Conservation (phyloP, 768 basidiomycete genomes). For the Lactarius trivialis region DNA sequence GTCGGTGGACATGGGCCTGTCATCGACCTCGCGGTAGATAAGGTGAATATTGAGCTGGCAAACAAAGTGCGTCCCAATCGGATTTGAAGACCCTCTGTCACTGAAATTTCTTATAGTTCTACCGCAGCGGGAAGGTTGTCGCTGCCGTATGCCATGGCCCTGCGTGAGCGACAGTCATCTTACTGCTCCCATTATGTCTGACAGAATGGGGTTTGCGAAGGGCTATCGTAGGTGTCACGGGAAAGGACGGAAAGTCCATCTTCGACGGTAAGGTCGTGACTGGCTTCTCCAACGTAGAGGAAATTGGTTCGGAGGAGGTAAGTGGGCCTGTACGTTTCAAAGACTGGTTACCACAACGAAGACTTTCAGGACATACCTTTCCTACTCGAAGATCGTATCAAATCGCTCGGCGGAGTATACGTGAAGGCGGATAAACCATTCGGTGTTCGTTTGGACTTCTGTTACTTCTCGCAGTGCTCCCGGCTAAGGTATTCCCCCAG, state of each 20-base stretch:
- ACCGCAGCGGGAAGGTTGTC: slow-evolving; percentile 56
- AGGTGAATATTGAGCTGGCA: slow-evolving; percentile 49
- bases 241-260: slow-evolving; percentile 54
- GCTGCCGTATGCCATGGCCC: slow-evolving; percentile 79
- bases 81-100: neutral
- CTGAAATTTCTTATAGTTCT: slow-evolving; percentile 44
- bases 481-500: slow-evolving; percentile 10
- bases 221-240: slow-evolving; percentile 53
- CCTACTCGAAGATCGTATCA: slow-evolving; percentile 61
- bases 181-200: neutral
- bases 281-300: slow-evolving; percentile 58
- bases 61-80: slow-evolving; percentile 36
- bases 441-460: slow-evolving; percentile 38
- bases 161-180: slow-evolving; percentile 39
- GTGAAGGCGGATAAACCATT: slow-evolving; percentile 51
- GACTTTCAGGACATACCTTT: slow-evolving; percentile 52
- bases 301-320: slow-evolving; percentile 40
- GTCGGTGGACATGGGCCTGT: slow-evolving; percentile 77
- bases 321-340: slow-evolving; percentile 8
- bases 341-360: neutral
- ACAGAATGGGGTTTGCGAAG: slow-evolving; percentile 24
- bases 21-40: slow-evolving; percentile 59
- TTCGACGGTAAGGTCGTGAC: slow-evolving; percentile 53
- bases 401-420: slow-evolving; percentile 57
- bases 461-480: neutral